These are phyloP conservation scores for Fusarium buxicola DNA, from an alignment of 2,329 filamentous ascomycete species.

Conservation along the genomic window DNA sequence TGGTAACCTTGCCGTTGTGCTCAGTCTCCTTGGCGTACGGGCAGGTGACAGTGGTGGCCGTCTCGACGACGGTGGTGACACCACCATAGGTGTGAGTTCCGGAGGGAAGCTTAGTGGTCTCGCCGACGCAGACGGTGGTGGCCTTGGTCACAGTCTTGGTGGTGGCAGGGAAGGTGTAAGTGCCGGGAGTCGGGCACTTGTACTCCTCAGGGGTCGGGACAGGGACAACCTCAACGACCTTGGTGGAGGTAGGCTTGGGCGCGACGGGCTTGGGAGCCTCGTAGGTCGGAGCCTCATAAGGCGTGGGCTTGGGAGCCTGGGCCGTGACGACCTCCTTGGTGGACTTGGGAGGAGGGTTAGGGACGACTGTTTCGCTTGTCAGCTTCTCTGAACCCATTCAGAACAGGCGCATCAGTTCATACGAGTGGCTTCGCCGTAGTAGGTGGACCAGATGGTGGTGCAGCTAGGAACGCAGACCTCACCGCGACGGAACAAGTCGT, in stretches of 20 bases:
- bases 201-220: conserved; percentile 65
- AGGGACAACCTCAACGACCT: conserved; percentile 58
- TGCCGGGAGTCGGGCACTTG: conserved; percentile 73
- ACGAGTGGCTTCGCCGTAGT: conserved; percentile 75
- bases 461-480: conserved; percentile 70
- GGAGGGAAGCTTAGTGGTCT: conserved; percentile 69
- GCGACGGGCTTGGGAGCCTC: conserved; percentile 28
- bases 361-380: conserved; percentile 51
- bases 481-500: conserved; percentile 68
- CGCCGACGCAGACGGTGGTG: conserved; percentile 74
- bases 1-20: conserved; percentile 68
- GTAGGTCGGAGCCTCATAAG: conserved; percentile 19
- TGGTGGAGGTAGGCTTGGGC: conserved; percentile 45
- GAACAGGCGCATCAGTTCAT: conserved; percentile 48
- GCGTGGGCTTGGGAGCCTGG: conserved; percentile 25
- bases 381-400: conserved; percentile 16
- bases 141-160: conserved; percentile 75
- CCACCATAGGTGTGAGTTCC: conserved; percentile 78
- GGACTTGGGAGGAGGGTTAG: conserved; percentile 50
- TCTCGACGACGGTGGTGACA: conserved; percentile 76
- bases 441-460: conserved; percentile 79
- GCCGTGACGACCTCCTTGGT: conserved; percentile 30
- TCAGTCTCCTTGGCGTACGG: conserved; percentile 75
- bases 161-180: conserved; percentile 80
- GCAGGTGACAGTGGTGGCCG: conserved; percentile 75